These are phyloP conservation scores for Hypoxylon fuscum DNA, from an alignment of 495 filamentous ascomycete genomes.

Conservation along the genomic window DNA sequence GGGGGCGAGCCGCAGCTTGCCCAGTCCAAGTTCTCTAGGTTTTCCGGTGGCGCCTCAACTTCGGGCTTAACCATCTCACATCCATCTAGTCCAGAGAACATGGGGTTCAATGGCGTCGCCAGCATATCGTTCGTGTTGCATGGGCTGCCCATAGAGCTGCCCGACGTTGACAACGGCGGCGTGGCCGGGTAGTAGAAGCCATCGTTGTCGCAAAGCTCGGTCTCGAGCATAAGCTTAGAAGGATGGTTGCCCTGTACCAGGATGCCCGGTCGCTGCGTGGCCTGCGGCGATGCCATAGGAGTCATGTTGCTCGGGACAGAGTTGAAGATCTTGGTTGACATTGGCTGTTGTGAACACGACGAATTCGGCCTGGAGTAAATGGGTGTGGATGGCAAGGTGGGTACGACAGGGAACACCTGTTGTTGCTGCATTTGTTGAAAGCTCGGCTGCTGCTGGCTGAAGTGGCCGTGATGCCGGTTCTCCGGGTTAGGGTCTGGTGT, in stretches of 20 bases:
- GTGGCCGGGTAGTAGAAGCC: slow-evolving; percentile 84
- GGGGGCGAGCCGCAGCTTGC: slow-evolving; percentile 79
- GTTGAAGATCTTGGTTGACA: slow-evolving; percentile 68
- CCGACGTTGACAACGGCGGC: slow-evolving; percentile 84
- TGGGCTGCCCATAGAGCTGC: slow-evolving; percentile 87
- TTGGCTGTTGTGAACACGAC: slow-evolving; percentile 67
- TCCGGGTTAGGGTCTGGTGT: slow-evolving; percentile 78
- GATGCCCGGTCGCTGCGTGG: slow-evolving; percentile 79
- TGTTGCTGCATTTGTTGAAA: slow-evolving; percentile 56
- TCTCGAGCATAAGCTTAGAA: slow-evolving; percentile 80
- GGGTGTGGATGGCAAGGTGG: slow-evolving; percentile 68
- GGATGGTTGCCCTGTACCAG: slow-evolving; percentile 75
- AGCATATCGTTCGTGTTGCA: slow-evolving; percentile 75
- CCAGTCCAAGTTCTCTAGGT: slow-evolving; percentile 80
- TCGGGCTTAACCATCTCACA: slow-evolving; percentile 84
- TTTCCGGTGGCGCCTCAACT: slow-evolving; percentile 78
- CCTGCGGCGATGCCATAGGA: slow-evolving; percentile 80
- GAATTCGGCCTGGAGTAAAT: slow-evolving; percentile 81
- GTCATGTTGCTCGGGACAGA: slow-evolving; percentile 69
- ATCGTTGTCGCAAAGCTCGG: slow-evolving; percentile 73
- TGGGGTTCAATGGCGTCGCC: slow-evolving; percentile 81
- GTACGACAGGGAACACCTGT: slow-evolving; percentile 61
- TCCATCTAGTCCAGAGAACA: slow-evolving; percentile 77
- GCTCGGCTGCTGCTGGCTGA: slow-evolving; percentile 79
- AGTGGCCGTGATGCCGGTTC: slow-evolving; percentile 81